Evolutionary conservation across 163 green algal genomes (phyloP), one percentile per base, ranked within the genome.

Genomic region (Smithsoniella earleae): DNA sequence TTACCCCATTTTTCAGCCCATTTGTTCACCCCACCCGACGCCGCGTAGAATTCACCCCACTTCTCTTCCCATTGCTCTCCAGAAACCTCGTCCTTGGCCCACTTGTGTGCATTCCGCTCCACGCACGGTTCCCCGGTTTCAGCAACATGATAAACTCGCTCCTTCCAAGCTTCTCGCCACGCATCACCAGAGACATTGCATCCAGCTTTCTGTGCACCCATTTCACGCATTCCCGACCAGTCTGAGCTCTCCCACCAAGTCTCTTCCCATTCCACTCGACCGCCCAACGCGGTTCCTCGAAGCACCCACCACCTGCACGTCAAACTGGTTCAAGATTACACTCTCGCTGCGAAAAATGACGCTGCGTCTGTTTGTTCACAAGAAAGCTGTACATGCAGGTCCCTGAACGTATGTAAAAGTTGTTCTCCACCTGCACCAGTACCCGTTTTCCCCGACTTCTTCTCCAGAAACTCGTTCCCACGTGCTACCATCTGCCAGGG

Each of bases 61-160:
- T 91, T 91, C 82, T 97, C 91, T 80, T 96, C 91, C 89, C 91
- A 96, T 77, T 97, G 91, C 36, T 95, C 82, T n/a, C 80, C 79
- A 75, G 33, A 31, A 1, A 65, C 62, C 1, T 3, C 13, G 10
- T 79, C 33, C 33, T 36, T 43, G 1, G 73, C 76, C 75, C 77
- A 86, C 66, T 85, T 96, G 81, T 92, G 87, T 10, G 91, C 90
- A 2, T 74, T 87, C 54, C 90, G 85, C 77, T 94, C 85, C n/a
- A 96, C 86, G n/a, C 81, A 82, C 0, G 87, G 82, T 64, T 92
- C 81, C n/a, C 88, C 77, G 33, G 79, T 88, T 49, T 76, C 80
- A 13, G 43, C 30, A 22, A 85, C 81, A 46, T 91, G 84, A 69
- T 80, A 81, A 28, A 88, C 54, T 36, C 81, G 74, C 80, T 88